Base-by-base conservation (phyloP, 176 grass and related monocot species). In the Eleusine indica region DNA sequence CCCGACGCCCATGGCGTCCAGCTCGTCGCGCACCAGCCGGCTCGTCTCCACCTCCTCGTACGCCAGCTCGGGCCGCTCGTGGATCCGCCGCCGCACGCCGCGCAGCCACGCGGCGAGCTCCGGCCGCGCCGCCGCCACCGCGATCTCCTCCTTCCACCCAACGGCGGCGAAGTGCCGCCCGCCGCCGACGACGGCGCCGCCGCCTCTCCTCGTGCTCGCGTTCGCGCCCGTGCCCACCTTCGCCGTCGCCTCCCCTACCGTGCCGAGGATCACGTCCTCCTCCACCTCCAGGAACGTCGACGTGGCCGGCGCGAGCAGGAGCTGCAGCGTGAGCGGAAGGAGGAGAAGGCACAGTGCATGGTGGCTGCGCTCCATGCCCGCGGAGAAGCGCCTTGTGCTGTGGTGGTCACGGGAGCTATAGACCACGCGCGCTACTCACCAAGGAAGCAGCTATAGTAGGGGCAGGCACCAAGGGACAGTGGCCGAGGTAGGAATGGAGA, bases 11-110 rank as follows among this genome's bases (percentile, higher is more conserved):
- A 96, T 87, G 72, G 15, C 47, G 40, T 66, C 88, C 25, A 99
- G 91, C 89, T 91, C 86, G 25, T 80, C 71, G 35, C 91, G 91
- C 28, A 96, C 87, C 66, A 99, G 83, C 62, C 37, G 76, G 89
- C 93, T 96, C 25, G 96, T 99, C 87, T 94, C 93, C 79, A 96
- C 82, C 87, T 99, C 96, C 90, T 99, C 89, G 91, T 99, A 99
- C 25, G 91, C 96, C 67, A 96, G 88, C 88, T 99, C 96, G 1
- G 96, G 96, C 3, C 75, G 79, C 91, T 99, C 80, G 88, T 96
- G 96, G 80, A 99, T 99, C 78, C 78, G 86, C 5, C 91, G 83
- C 77, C 96, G 88, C 75, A 91, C 67, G 3, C 16, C 25, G 15
- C 81, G 90, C 62, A 99, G 70, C 96, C 93, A 96, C 64, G 83